A percentile compares a stretch with the other conserved stretches of the same genome.
phyloP scores from a whole-genome alignment of 176 grass and related monocot species.

The Dendrocalamus sinicus region DNA sequence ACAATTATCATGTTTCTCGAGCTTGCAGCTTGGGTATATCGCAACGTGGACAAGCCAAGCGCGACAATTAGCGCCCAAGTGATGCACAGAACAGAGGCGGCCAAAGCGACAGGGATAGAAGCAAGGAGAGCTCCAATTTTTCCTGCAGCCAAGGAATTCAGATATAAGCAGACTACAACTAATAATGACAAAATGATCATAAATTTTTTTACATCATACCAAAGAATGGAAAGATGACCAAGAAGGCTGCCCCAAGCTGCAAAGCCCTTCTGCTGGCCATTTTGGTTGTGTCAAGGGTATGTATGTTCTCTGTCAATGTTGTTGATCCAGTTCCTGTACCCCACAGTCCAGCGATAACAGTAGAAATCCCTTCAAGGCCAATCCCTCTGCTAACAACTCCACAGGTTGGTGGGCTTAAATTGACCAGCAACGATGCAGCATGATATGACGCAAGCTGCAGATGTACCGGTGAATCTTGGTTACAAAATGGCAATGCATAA shows the following conservation, averaged over 20 bases:
- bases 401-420: slow-evolving; percentile 84
- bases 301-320: slow-evolving; percentile 91
- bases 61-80: slow-evolving; percentile 91
- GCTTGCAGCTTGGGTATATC: slow-evolving; percentile 92
- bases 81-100: slow-evolving; percentile 88
- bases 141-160: slow-evolving; percentile 51
- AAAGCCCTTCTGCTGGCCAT: slow-evolving; percentile 83
- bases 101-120: slow-evolving; percentile 82
- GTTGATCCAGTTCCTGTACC: slow-evolving; percentile 86
- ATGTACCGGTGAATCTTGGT: slow-evolving; percentile 24
- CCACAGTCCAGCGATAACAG: slow-evolving; percentile 91
- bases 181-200: neutral
- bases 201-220: slow-evolving; percentile 53
- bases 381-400: slow-evolving; percentile 97
- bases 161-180: neutral
- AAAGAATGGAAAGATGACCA: slow-evolving; percentile 81
- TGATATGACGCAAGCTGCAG: slow-evolving; percentile 86
- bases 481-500: slow-evolving; percentile 25
- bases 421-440: slow-evolving; percentile 80
- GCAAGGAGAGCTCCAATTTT: slow-evolving; percentile 97
- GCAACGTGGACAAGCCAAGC: slow-evolving; percentile 79
- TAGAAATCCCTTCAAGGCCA: slow-evolving; percentile 88
- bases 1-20: slow-evolving; percentile 99
- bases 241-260: slow-evolving; percentile 73
- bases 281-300: slow-evolving; percentile 87